These are phyloP conservation scores for Murraya koenigii DNA, from an alignment of 345 rosid genomes.

Conservation along the genomic window DNA sequence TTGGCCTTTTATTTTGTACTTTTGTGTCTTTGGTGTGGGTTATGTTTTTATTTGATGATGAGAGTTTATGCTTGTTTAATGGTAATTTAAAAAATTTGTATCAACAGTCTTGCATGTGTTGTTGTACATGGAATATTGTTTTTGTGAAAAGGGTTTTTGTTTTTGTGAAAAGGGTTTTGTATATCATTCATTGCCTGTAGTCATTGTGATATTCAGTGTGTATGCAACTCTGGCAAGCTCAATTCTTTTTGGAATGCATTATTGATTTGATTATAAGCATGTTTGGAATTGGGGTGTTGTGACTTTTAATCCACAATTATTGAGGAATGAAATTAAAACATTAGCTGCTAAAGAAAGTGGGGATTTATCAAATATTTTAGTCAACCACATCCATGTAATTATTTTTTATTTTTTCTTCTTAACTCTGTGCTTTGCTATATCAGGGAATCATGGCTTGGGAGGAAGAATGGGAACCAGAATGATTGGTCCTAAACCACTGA, in stretches of 20 bases:
- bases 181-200: no score
- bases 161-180: no score
- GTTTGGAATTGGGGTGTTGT: no score
- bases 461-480: conserved; percentile 93
- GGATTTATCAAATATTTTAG: neutral
- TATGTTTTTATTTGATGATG: neutral
- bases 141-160: no score
- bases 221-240: neutral
- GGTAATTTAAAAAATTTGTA: neutral
- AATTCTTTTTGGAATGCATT: neutral
- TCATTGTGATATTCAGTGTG: neutral
- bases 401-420: no score
- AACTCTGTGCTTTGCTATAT: neutral
- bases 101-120: neutral
- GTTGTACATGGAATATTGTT: neutral
- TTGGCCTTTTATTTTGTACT: neutral
- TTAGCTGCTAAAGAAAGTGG: no score
- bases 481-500: conserved; percentile 52
- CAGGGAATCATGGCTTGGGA: conserved; percentile 93
- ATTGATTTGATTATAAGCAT: neutral
- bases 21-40: conserved; percentile 30
- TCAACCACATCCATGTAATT: neutral
- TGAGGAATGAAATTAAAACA: no score
- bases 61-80: neutral
- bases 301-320: no score